Evolutionary conservation across 2,329 filamentous ascomycete genomes (phyloP).

Genomic region (Daldinia sp.): DNA sequence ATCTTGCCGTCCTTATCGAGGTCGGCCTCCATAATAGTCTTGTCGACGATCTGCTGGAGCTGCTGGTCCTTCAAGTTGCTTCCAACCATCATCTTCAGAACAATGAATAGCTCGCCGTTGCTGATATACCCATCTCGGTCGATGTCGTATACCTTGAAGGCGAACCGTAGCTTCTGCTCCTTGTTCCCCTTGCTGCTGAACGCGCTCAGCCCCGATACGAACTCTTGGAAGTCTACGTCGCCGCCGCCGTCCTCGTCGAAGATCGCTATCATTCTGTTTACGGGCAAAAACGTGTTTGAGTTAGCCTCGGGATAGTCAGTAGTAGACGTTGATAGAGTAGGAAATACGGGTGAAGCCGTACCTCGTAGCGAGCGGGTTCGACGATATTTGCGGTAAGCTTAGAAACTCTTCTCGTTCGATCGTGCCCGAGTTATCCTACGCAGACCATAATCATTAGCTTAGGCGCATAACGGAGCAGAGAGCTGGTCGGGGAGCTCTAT

Average conservation of each 20-base stretch:
- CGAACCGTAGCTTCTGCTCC: slow-evolving; percentile 96
- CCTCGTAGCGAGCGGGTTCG: slow-evolving; percentile 96
- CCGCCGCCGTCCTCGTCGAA: slow-evolving; percentile 99
- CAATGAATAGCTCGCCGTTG: slow-evolving; percentile 98
- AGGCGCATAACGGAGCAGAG: background rate
- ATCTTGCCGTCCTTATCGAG: slow-evolving; percentile 96
- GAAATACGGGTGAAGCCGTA: slow-evolving; percentile 49
- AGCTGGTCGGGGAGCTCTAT: slow-evolving; percentile 41
- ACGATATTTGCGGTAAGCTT: slow-evolving; percentile 94
- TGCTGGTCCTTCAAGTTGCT: slow-evolving; percentile 99
- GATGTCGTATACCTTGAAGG: slow-evolving; percentile 99
- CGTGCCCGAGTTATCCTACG: slow-evolving; percentile 93
- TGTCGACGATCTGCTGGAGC: slow-evolving; percentile 98
- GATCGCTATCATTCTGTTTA: slow-evolving; percentile 90
- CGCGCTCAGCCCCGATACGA: slow-evolving; percentile 91
- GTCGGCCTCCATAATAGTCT: slow-evolving; percentile 99
- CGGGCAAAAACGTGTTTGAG: background rate
- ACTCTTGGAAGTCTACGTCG: slow-evolving; percentile 98
- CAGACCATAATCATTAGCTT: slow-evolving; percentile 18
- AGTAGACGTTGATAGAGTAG: background rate
- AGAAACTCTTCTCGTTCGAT: slow-evolving; percentile 99
- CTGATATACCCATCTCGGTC: slow-evolving; percentile 98
- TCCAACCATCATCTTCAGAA: slow-evolving; percentile 99
- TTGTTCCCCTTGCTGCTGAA: slow-evolving; percentile 99
- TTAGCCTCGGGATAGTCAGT: background rate